Percentiles rank a stretch among this genome's conserved stretches.
These are phyloP conservation scores for Alloteropsis semialata DNA, from an alignment of 176 grass and related monocot species.

Conservation along the genomic window DNA sequence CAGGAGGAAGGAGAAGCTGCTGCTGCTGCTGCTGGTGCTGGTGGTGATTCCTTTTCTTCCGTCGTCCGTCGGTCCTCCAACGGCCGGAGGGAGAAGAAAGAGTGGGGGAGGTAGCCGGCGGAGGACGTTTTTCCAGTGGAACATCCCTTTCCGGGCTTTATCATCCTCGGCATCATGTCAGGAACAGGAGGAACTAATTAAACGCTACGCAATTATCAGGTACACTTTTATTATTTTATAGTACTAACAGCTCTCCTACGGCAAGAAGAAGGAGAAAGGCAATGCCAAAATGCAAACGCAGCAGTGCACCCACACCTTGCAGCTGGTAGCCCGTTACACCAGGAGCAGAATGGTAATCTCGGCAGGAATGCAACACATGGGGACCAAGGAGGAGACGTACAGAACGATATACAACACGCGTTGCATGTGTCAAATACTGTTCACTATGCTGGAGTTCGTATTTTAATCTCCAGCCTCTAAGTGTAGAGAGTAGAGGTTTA, in stretches of 20 bases:
- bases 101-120: background rate
- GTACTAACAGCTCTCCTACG: no score
- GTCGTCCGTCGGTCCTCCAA: background rate
- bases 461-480: no score
- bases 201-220: conserved; percentile 27
- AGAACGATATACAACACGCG: background rate
- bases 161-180: background rate
- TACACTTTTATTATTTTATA: no score
- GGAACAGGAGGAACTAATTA: background rate
- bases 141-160: conserved; percentile 43
- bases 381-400: background rate
- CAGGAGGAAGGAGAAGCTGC: background rate
- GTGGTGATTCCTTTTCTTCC: background rate
- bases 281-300: no score
- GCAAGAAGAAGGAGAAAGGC: no score
- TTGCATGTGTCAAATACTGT: background rate
- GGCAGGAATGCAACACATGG: background rate
- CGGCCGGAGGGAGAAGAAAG: conserved; percentile 8
- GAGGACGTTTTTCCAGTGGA: conserved; percentile 37
- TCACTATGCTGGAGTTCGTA: no score
- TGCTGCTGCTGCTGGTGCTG: background rate
- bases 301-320: background rate
- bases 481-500: no score
- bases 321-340: conserved; percentile 28
- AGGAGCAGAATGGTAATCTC: background rate